Evolutionary conservation across 345 rosid genomes (phyloP).

Genomic region (Eucalyptus curtisii): DNA sequence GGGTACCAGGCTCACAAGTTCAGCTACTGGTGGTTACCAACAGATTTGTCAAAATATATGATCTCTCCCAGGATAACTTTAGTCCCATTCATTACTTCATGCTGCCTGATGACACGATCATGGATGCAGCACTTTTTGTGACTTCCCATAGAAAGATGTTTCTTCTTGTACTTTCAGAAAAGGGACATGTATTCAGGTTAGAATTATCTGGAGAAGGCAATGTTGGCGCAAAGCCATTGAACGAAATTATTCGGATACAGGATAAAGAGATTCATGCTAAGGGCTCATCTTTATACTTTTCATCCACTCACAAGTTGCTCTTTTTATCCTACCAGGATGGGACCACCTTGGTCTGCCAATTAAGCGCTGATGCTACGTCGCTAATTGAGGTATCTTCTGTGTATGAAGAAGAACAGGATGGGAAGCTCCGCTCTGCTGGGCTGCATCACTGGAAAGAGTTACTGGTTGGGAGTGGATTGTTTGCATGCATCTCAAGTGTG

Average conservation of each 20-base stretch:
- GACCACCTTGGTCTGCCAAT: conserved; percentile 64
- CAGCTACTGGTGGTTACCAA: conserved; percentile 84
- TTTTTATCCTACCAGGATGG: conserved; percentile 85
- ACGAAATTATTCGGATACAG: conserved; percentile 53
- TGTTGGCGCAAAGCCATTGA: conserved; percentile 80
- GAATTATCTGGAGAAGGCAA: conserved; percentile 67
- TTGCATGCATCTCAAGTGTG: conserved; percentile 65
- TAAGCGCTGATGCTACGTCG: conserved; percentile 54
- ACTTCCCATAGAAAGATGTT: conserved; percentile 75
- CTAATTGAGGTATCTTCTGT: conserved; percentile 57
- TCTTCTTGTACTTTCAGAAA: conserved; percentile 81
- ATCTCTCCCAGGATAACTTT: conserved; percentile 89
- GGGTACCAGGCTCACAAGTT: conserved; percentile 98
- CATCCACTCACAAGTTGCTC: conserved; percentile 64
- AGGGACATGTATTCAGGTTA: conserved; percentile 67
- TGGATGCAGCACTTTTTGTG: conserved; percentile 77
- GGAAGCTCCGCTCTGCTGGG: conserved; percentile 57
- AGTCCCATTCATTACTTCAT: conserved; percentile 95
- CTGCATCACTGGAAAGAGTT: conserved; percentile 92
- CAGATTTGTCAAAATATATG: conserved; percentile 89
- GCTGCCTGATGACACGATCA: conserved; percentile 65
- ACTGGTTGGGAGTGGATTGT: conserved; percentile 65
- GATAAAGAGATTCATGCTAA: conserved; percentile 55
- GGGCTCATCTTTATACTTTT: conserved; percentile 83
- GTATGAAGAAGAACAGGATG: conserved; percentile 77